Percentiles rank a stretch among this genome's conserved stretches.
These are phyloP conservation scores for Teratosphaeriaceae sp. DNA, from an alignment of 2,329 filamentous ascomycete genomes.

Conservation along the genomic window DNA sequence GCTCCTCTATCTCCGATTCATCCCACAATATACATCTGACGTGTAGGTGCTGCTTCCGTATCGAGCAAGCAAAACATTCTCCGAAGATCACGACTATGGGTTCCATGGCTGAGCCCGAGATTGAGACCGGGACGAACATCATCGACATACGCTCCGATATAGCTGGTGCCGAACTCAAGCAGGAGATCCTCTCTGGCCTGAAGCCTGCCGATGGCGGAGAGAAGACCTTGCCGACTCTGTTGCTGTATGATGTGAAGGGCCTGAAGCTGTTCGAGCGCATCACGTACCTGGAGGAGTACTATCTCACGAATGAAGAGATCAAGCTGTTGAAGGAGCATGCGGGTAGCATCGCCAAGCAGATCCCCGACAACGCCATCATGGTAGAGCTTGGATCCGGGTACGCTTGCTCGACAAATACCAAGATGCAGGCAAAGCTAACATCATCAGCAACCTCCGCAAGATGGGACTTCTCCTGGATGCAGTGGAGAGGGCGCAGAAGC, in stretches of 20 bases:
- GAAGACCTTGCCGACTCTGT: conserved; percentile 67
- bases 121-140: conserved; percentile 41
- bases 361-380: conserved; percentile 68
- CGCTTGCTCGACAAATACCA: conserved; percentile 8
- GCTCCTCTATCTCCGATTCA: too few relatives aligned
- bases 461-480: conserved; percentile 79
- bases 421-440: conserved; percentile 7
- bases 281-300: conserved; percentile 91
- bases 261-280: conserved; percentile 82
- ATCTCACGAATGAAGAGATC: conserved; percentile 90
- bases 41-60: too few relatives aligned
- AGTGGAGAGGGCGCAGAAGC: conserved; percentile 67
- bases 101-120: background rate
- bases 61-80: too few relatives aligned
- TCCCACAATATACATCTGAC: too few relatives aligned
- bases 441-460: conserved; percentile 78
- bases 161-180: conserved; percentile 64
- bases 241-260: conserved; percentile 73
- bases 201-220: conserved; percentile 53
- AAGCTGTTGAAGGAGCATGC: conserved; percentile 68
- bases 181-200: conserved; percentile 64
- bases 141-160: conserved; percentile 74
- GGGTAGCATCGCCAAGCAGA: conserved; percentile 62
- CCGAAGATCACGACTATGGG: background rate
- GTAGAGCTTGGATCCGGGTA: conserved; percentile 95